Conservation (phyloP, 140 eudicot genomes). For the Senecio squalidus region DNA sequence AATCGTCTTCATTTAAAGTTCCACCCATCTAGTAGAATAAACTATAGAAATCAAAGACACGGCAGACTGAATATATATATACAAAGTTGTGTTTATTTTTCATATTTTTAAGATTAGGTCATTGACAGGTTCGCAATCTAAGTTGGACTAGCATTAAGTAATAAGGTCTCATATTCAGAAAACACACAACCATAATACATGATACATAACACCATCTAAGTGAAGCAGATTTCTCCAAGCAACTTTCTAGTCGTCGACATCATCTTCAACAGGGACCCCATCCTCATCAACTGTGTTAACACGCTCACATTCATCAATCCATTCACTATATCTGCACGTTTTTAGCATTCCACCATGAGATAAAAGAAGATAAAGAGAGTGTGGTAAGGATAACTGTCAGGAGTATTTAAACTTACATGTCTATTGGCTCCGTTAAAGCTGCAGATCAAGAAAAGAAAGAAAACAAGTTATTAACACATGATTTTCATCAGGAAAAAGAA, state of each 20-base stretch:
- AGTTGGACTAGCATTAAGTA: constrained; percentile 3
- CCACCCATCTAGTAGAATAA: too few relatives aligned
- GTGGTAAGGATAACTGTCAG: background rate
- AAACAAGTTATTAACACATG: constrained; percentile 4
- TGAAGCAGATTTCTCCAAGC: constrained; percentile 11
- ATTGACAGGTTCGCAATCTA: constrained; percentile 7
- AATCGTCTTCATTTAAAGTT: too few relatives aligned
- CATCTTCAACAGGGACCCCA: constrained; percentile 60
- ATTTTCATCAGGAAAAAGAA: background rate
- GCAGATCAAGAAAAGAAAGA: constrained; percentile 24
- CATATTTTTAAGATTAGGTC: constrained; percentile 15
- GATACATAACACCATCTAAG: constrained; percentile 17
- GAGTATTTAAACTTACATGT: constrained; percentile 60
- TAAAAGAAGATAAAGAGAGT: background rate
- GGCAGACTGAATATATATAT: constrained; percentile 23
- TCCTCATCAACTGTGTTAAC: constrained; percentile 82
- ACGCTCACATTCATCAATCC: constrained; percentile 98
- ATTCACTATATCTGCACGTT: constrained; percentile 72
- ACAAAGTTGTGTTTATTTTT: constrained; percentile 20
- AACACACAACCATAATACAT: constrained; percentile 18
- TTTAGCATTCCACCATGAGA: constrained; percentile 5
- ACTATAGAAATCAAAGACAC: too few relatives aligned
- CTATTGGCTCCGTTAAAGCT: constrained; percentile 91
- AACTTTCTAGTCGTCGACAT: constrained; percentile 41
- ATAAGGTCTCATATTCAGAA: constrained; percentile 19